Base-by-base conservation (phyloP, 305 asterid species). In the Withania somnifera region DNA sequence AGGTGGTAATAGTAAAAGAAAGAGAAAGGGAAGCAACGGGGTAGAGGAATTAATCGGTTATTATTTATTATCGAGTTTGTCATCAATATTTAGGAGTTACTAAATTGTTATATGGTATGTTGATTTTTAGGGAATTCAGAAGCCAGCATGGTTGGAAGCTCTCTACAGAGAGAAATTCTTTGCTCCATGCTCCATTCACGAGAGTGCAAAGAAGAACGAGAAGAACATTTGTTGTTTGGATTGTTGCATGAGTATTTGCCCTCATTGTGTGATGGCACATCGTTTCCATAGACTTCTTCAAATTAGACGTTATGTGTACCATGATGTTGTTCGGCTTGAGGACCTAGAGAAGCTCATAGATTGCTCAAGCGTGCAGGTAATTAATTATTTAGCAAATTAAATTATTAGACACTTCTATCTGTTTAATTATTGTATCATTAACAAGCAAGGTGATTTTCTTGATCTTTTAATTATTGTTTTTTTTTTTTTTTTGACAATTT, bases 271-370 rank as follows among this genome's bases (percentile, higher is more conserved):
- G 1, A 86, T 90, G 82, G 89, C 97, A 45, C 99, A 95, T 83
- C 90, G 98, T 11, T 81, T 90, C 40, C 99, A 95, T 20, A 77
- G 98, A 36, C 97, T 95, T 61, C 92, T 95, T 82, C 99, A 95
- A 89, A 93, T 95, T 86, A 97, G 99, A 2, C 93, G 98, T 6
- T 95, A 95, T 38, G 99, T 95, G 2, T 95, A 95, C 80, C 98
- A 95, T 42, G 97, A 95, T 83, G 99, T 95, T 30, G 97, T 95
- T 45, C 87, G 98, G 56, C 82, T 95, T 85, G 98, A 95, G 84
- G 99, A 95, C 84, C 87, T 95, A 11, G 98, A 95, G 86, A 94
- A 88, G 82, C 97, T 95, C 28, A 83, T 95, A 38, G 99, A 95
- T 78, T 95, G 99, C 89, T 92, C 97, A 2, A 93, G 90, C 71